Evolutionary conservation across 495 filamentous ascomycete species (phyloP).

Genomic region (Aspergillus steynii): DNA sequence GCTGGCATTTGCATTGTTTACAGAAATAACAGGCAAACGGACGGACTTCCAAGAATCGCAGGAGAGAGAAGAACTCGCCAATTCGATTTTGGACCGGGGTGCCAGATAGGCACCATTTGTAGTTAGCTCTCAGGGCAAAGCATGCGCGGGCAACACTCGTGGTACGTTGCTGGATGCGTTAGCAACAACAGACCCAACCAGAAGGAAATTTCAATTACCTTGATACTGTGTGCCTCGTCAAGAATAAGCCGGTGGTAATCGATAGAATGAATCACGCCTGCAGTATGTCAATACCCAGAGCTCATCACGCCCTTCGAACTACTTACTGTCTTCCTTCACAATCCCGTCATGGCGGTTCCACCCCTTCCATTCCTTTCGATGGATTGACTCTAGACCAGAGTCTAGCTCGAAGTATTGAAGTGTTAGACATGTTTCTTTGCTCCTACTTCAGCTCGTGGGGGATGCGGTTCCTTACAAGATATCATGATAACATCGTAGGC

Average conservation of each 20-base stretch:
- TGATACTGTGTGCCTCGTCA: slow-evolving; percentile 96
- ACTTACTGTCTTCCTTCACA: slow-evolving; percentile 75
- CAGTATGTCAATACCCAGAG: slow-evolving; percentile 6
- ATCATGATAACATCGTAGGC: slow-evolving; percentile 93
- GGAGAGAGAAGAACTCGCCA: slow-evolving; percentile 92
- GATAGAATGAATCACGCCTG: slow-evolving; percentile 74
- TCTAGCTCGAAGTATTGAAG: slow-evolving; percentile 42
- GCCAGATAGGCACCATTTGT: slow-evolving; percentile 93
- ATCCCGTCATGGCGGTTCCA: slow-evolving; percentile 74
- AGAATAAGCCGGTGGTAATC: slow-evolving; percentile 89
- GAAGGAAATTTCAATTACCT: slow-evolving; percentile 43
- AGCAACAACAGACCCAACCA: slow-evolving; percentile 13
- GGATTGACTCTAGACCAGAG: slow-evolving; percentile 86
- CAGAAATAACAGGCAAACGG: slow-evolving; percentile 95
- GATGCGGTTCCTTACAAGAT: slow-evolving; percentile 54
- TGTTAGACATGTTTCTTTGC: not conserved
- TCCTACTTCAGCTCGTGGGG: not conserved
- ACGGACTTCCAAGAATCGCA: slow-evolving; percentile 82
- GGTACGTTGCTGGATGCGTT: slow-evolving; percentile 57
- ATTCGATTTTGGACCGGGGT: slow-evolving; percentile 96
- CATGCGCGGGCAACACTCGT: slow-evolving; percentile 93
- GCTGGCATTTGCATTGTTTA: slow-evolving; percentile 74
- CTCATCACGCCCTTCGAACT: not conserved
- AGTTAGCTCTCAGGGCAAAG: slow-evolving; percentile 80
- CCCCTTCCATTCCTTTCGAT: slow-evolving; percentile 89